Evolutionary conservation across 2,329 filamentous ascomycete genomes (phyloP).

Genomic region (Apiospora hydei): DNA sequence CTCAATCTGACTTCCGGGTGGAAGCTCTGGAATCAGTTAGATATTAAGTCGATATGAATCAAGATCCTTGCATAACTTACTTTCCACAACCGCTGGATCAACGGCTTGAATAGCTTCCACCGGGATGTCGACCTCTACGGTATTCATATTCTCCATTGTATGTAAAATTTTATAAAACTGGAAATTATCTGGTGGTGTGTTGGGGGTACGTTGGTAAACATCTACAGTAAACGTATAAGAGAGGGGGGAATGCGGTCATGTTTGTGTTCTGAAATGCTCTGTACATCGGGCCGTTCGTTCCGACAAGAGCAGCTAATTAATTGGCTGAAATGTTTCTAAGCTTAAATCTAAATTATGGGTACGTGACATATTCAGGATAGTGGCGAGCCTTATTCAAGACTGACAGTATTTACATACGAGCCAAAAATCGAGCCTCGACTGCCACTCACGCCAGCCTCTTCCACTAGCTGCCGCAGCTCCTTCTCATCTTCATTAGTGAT

Average conservation of each 20-base stretch:
- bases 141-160: not conserved
- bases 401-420: not conserved
- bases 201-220: not conserved
- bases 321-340: not conserved
- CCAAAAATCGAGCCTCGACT: not conserved
- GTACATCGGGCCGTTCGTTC: not conserved
- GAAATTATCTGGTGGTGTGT: not conserved
- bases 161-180: not conserved
- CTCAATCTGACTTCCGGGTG: not conserved
- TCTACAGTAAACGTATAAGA: not conserved
- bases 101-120: not conserved
- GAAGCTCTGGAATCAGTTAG: not conserved
- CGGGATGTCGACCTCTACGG: not conserved
- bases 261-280: not conserved
- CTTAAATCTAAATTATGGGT: no score
- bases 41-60: no score
- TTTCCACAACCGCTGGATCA: not conserved
- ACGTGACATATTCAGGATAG: no score
- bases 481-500: constrained; percentile 45
- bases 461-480: constrained; percentile 44
- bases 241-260: no score
- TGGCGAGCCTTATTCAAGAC: not conserved
- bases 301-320: not conserved
- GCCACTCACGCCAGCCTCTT: constrained; percentile 1
- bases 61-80: no score